phyloP scores from a whole-genome alignment of 1,284 basidiomycete species.

The Boletellus deceptivus region DNA sequence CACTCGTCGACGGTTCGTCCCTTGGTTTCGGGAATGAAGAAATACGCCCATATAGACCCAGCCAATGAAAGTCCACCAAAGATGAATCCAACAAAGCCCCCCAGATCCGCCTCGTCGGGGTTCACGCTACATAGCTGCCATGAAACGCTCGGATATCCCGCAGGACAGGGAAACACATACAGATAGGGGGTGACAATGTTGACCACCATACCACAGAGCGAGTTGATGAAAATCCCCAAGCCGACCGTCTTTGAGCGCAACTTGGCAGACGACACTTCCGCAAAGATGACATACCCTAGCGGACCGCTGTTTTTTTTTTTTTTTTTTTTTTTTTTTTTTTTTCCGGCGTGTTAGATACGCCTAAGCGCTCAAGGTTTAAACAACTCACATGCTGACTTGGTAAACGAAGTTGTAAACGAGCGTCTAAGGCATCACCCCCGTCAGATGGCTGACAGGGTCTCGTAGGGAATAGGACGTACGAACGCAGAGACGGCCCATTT shows the following conservation, averaged over 20 bases:
- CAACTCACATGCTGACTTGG: slow-evolving; percentile 22
- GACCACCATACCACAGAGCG: slow-evolving; percentile 22
- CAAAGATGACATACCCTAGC: slow-evolving; percentile 29
- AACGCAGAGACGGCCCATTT: slow-evolving; percentile 26
- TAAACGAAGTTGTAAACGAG: slow-evolving; percentile 30
- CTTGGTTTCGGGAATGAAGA: slow-evolving; percentile 30
- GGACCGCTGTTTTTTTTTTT: too few species aligned
- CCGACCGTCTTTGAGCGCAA: slow-evolving; percentile 33
- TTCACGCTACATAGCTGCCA: slow-evolving; percentile 18
- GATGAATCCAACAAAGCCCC: slow-evolving; percentile 33
- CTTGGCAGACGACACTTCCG: slow-evolving; percentile 31
- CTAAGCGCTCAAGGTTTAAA: neutral
- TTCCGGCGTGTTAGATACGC: neutral
- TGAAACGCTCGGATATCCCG: too few species aligned
- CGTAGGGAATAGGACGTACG: slow-evolving; percentile 7
- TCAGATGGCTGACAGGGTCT: neutral
- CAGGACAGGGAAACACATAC: slow-evolving; percentile 9
- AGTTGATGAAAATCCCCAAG: slow-evolving; percentile 25
- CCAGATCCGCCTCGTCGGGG: slow-evolving; percentile 26
- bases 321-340: too few species aligned
- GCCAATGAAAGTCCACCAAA: slow-evolving; percentile 27
- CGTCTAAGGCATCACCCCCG: slow-evolving; percentile 11
- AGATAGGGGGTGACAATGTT: slow-evolving; percentile 30
- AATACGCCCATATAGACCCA: slow-evolving; percentile 24
- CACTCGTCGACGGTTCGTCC: slow-evolving; percentile 33